Conservation (phyloP, 345 rosid species). For the Brassica carinata region DNA sequence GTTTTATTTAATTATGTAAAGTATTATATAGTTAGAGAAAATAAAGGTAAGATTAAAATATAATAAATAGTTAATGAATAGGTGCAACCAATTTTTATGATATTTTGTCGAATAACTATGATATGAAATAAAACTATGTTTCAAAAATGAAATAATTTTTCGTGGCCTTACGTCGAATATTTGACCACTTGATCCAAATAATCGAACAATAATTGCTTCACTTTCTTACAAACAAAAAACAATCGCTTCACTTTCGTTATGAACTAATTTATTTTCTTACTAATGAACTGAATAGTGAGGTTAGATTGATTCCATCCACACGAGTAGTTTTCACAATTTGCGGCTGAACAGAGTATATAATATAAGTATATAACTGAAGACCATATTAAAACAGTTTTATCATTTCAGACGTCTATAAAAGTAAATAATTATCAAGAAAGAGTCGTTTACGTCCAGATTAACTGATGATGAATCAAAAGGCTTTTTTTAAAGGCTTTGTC, state of each 20-base stretch:
- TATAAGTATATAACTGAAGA: neutral
- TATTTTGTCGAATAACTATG: too few relatives aligned
- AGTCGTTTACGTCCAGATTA: neutral
- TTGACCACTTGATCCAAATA: conserved; percentile 22
- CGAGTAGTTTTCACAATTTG: conserved; percentile 30
- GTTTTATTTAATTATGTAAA: too few relatives aligned
- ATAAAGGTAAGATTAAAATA: too few relatives aligned
- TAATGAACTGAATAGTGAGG: neutral
- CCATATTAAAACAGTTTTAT: neutral
- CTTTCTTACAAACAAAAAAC: neutral
- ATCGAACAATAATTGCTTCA: neutral
- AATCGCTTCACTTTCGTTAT: conserved; percentile 1
- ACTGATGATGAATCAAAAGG: neutral
- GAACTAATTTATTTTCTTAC: neutral
- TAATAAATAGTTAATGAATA: too few relatives aligned
- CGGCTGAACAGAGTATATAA: neutral
- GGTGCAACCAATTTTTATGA: too few relatives aligned
- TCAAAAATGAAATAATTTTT: neutral
- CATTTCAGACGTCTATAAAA: neutral
- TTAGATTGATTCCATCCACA: conserved; percentile 23
- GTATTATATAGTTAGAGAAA: too few relatives aligned
- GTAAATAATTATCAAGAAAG: neutral
- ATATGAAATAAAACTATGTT: neutral
- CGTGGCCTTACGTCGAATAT: conserved; percentile 24
- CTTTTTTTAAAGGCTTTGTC: neutral